Evolutionary conservation across 768 basidiomycete species (phyloP), one percentile per base, ranked within the genome.

Genomic region (Albatrellus ellisii): DNA sequence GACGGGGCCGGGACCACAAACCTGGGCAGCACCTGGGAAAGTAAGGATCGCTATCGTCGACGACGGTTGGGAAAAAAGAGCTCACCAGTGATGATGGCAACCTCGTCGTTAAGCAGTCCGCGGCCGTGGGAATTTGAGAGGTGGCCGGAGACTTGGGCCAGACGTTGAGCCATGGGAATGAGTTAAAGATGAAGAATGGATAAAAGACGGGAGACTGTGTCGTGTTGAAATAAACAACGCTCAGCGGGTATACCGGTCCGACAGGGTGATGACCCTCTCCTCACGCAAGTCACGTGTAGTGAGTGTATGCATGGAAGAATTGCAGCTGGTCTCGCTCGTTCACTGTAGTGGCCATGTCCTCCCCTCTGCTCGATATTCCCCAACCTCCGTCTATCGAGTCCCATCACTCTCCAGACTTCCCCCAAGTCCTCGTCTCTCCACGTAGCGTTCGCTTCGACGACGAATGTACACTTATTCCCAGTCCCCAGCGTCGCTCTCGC

Each of bases 391-490:
- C 11, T 4, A 8, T 15, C 27, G 28, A 11, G n/a, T 6, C 25
- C 35, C 11, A n/a, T n/a, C n/a, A n/a, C n/a, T n/a, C n/a, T 36
- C 25, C 35, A 17, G 21, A 25, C 18, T 17, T 11, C 28, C 17
- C 29, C 17, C 39, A 41, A 31, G 40, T 43, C 36, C 42, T 22
- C 34, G 20, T 36, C 36, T 35, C 20, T 29, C 32, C 20, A 11
- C 36, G 33, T 18, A 11, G 17, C 18, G 84, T 86, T 4, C 70
- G 83, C 43, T 87, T 87, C 59, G 73, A 86, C 63, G 63, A 66
- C 41, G 70, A 79, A 52, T 86, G 84, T 45, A 63, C 82, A 4
- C 69, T 87, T 52, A 86, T 87, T 43, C 83, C 83, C n/a, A 72
- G 79, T 39, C 55, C 52, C 12, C 51, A 53, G 1, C 55, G 57